Conservation (phyloP, 768 basidiomycete genomes). For the Candolleomyces aberdarensis region DNA sequence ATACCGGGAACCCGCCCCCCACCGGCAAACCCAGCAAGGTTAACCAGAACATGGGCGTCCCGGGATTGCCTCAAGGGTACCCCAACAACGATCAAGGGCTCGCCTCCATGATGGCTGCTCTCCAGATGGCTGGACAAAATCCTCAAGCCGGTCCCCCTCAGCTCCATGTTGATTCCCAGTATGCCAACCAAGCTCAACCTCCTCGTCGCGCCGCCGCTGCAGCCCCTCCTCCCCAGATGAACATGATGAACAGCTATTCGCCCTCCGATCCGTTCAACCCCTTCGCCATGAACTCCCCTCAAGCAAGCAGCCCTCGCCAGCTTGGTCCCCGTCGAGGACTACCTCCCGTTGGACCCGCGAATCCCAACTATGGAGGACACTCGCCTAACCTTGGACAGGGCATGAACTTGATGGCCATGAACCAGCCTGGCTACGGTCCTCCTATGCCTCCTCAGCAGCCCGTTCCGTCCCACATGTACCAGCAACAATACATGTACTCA, state of each 20-base stretch:
- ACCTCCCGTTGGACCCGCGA: conserved; percentile 41
- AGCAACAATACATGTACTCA: conserved; percentile 76
- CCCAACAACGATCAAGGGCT: conserved; percentile 81
- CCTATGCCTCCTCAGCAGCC: conserved; percentile 48
- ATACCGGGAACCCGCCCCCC: conserved; percentile 59
- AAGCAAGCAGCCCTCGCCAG: conserved; percentile 46
- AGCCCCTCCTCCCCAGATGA: conserved; percentile 21
- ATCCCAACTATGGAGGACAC: conserved; percentile 53
- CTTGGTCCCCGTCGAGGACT: conserved; percentile 48
- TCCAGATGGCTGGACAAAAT: conserved; percentile 89
- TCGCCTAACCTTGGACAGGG: conserved; percentile 60
- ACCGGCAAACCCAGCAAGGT: conserved; percentile 58
- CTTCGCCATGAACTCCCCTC: conserved; percentile 45
- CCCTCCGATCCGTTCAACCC: conserved; percentile 50
- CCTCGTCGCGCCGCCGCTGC: conserved; percentile 25
- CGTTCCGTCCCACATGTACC: conserved; percentile 67
- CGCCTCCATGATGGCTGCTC: conserved; percentile 89
- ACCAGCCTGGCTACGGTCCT: conserved; percentile 60
- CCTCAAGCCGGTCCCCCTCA: conserved; percentile 68
- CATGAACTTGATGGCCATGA: conserved; percentile 58
- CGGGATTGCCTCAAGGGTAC: conserved; percentile 76
- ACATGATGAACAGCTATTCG: conserved; percentile 31
- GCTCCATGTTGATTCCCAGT: conserved; percentile 65
- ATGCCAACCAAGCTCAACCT: conserved; percentile 37
- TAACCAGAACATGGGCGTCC: conserved; percentile 61